Evolutionary conservation across 768 basidiomycete genomes (phyloP).

Genomic region (Gloeopeniophorella convolvens): DNA sequence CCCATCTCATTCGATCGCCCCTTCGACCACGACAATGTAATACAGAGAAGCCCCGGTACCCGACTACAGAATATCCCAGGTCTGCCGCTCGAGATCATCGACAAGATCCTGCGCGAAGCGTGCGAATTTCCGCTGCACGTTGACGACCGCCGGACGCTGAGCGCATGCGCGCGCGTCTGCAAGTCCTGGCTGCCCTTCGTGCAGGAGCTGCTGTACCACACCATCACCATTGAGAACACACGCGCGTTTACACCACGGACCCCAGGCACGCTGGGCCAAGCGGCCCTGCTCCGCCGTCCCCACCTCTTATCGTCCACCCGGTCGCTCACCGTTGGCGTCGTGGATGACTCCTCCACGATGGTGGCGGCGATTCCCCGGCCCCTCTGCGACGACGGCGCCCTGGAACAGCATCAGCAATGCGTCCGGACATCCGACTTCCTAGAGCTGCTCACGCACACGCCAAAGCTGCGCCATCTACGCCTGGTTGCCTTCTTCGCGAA

Average conservation of each 20-base stretch:
- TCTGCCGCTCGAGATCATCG: conserved; percentile 9
- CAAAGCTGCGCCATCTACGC: neutral
- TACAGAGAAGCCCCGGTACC: neutral
- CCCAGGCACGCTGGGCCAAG: conserved; percentile 9
- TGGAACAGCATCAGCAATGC: neutral
- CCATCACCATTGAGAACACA: conserved; percentile 9
- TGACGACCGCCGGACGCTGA: neutral
- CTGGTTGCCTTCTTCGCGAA: conserved; percentile 6
- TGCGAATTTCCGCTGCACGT: conserved; percentile 3
- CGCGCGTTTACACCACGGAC: neutral
- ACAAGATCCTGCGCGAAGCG: conserved; percentile 5
- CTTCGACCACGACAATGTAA: no score
- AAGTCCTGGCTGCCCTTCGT: conserved; percentile 12
- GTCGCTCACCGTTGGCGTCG: conserved; percentile 7
- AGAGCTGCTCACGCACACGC: conserved; percentile 2
- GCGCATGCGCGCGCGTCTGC: conserved; percentile 11
- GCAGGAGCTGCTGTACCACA: conserved; percentile 6
- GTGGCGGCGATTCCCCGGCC: neutral
- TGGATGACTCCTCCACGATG: conserved; percentile 8
- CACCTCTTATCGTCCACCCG: conserved; percentile 1
- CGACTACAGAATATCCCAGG: neutral
- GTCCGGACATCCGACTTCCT: conserved; percentile 9
- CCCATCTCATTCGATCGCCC: no score
- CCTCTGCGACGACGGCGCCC: neutral
- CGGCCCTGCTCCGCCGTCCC: neutral